Base-by-base conservation (phyloP, 2,329 filamentous ascomycete species). In the Hypoxylon sp. region DNA sequence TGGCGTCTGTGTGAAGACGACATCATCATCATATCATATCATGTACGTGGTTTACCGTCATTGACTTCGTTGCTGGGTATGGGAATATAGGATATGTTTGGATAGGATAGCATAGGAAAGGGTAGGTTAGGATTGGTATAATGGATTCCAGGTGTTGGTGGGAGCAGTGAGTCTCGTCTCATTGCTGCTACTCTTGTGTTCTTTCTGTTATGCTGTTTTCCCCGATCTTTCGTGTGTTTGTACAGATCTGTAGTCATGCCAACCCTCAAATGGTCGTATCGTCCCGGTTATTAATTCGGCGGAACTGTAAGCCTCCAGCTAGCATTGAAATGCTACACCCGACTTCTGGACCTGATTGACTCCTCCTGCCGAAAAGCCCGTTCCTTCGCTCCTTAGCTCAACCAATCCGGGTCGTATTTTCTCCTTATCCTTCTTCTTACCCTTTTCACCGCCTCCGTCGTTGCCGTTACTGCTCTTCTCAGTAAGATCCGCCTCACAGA, bases 311-410 rank as follows among this genome's bases (percentile, higher is more conserved):
- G 17, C 10, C 24, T 22, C 19, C 19, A 22, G 19, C 83, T 77
- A 96, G 77, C 93, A 95, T 78, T 97, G 93, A 79, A 97, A 97
- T 0, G 91, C 91, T 17, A 97, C 89, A 0, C 92, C 91, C 3
- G 87, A 82, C 78, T 91, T 96, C 80, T 92, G 92, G 14, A 97
- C 94, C 74, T 92, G 68, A 76, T 92, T 97, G 56, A 88, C 87
- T 2, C 96, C 95, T n/a, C 91, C 91, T 3, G 93, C 92, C 3
- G 95, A 94, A 80, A 97, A 98, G 0, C 95, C 95, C 0, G 95
- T 98, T 0, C 95, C 95, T 74, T 98, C 95, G 37, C 91, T 93
- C 72, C 88, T 90, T 53, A 98, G 87, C 76, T 92, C 89, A 2
- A 98, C 90, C 35, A 98, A 77, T 0, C 94, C 94, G 0, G 90